A percentile compares a stretch with the other conserved stretches of the same genome.
Evolutionary conservation across 2,329 filamentous ascomycete species (phyloP).

Genomic region (Periconia macrospinosa): DNA sequence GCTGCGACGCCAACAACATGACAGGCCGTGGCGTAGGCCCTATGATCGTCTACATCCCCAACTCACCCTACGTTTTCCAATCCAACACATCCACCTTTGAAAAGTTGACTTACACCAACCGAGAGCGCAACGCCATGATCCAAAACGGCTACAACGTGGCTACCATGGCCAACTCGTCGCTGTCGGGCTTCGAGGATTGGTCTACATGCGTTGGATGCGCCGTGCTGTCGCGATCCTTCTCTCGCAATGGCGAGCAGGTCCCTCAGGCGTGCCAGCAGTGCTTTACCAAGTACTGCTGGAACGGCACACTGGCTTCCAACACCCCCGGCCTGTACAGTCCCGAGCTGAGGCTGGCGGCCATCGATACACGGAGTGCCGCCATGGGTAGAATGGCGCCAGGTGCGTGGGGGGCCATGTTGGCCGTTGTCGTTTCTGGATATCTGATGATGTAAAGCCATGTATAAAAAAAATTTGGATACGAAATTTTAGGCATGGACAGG

Average conservation of each 20-base stretch:
- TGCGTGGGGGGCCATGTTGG: slow-evolving; percentile 19
- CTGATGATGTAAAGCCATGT: slow-evolving; percentile 5
- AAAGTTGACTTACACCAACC: slow-evolving; percentile 60
- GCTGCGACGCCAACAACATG: slow-evolving; percentile 69
- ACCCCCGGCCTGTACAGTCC: slow-evolving; percentile 30
- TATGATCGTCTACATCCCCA: slow-evolving; percentile 85
- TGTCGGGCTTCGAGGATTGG: slow-evolving; percentile 75
- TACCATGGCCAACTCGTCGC: slow-evolving; percentile 77
- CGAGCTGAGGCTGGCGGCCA: slow-evolving; percentile 16
- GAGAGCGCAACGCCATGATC: slow-evolving; percentile 77
- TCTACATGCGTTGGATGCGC: slow-evolving; percentile 83
- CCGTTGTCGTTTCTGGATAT: slow-evolving; percentile 15
- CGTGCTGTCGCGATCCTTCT: slow-evolving; percentile 73
- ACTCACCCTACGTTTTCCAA: slow-evolving; percentile 73
- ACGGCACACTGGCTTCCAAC: slow-evolving; percentile 65
- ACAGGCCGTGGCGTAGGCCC: slow-evolving; percentile 59
- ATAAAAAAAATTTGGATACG: not conserved
- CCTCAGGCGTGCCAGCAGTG: slow-evolving; percentile 75
- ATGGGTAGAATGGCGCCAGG: slow-evolving; percentile 27
- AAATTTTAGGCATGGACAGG: too few species aligned
- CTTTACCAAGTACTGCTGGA: slow-evolving; percentile 88
- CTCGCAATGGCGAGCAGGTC: slow-evolving; percentile 67
- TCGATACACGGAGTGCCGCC: slow-evolving; percentile 26
- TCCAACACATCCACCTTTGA: slow-evolving; percentile 83
- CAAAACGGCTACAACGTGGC: slow-evolving; percentile 82